These are phyloP conservation scores for Craterostigma plantagineum DNA, from an alignment of 257 asterid species.

Conservation along the genomic window DNA sequence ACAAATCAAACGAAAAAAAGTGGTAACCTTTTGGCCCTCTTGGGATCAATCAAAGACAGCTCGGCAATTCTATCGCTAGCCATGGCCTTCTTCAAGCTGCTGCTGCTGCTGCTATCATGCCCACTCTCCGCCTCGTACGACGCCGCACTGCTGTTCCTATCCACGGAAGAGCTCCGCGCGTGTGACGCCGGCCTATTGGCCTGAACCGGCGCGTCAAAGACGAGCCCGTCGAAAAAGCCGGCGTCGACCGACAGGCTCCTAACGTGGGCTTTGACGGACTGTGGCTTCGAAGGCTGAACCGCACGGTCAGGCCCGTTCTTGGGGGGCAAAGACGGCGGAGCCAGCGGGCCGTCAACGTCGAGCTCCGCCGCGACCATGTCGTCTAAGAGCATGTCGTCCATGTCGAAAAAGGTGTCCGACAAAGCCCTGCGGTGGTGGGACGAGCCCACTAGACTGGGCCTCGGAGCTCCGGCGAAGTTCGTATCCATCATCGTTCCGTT, in stretches of 20 bases:
- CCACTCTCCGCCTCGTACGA: constrained; percentile 34
- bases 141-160: constrained; percentile 45
- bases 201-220: background rate
- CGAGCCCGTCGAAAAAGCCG: background rate
- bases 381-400: constrained; percentile 29
- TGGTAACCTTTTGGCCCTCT: constrained; percentile 70
- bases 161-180: constrained; percentile 72
- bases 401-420: constrained; percentile 35
- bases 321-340: constrained; percentile 13
- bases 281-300: constrained; percentile 11
- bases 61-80: constrained; percentile 69
- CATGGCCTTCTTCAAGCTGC: constrained; percentile 40
- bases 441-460: too few relatives aligned
- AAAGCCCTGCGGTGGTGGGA: constrained; percentile 39
- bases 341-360: constrained; percentile 14
- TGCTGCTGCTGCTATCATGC: too few relatives aligned
- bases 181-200: constrained; percentile 25
- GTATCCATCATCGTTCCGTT: constrained; percentile 20
- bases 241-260: constrained; percentile 26
- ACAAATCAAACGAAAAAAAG: background rate
- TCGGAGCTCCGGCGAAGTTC: constrained; percentile 19
- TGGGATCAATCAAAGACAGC: constrained; percentile 78
- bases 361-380: constrained; percentile 24
- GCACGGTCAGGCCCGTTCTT: constrained; percentile 6
- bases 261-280: too few relatives aligned